Conservation (phyloP, 2,329 filamentous ascomycete genomes). For the Sarocladium oryzae region DNA sequence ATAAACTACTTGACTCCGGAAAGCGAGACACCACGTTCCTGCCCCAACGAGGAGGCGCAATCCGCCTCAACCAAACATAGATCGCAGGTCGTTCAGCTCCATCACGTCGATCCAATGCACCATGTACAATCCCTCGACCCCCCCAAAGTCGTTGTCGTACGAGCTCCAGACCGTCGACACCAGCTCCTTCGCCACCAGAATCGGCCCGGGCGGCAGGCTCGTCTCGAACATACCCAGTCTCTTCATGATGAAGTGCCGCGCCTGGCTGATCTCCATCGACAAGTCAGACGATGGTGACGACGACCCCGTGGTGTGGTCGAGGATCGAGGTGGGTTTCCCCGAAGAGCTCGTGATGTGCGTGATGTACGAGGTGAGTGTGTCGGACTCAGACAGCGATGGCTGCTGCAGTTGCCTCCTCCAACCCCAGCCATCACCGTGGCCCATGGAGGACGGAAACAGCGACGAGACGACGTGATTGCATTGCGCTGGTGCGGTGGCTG, state of each 20-base stretch:
- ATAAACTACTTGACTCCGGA: no score
- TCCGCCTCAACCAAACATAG: slow-evolving; percentile 24
- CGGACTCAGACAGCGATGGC: slow-evolving; percentile 13
- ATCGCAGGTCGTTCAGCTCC: slow-evolving; percentile 26
- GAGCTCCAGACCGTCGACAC: slow-evolving; percentile 34
- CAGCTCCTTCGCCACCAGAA: slow-evolving; percentile 34
- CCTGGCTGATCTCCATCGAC: slow-evolving; percentile 30
- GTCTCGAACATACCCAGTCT: slow-evolving; percentile 31
- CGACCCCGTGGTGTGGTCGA: no score
- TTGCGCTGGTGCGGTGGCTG: neutral
- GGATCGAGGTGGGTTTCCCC: neutral
- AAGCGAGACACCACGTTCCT: no score
- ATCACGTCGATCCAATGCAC: slow-evolving; percentile 39
- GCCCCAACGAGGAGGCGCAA: neutral
- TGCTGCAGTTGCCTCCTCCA: slow-evolving; percentile 11
- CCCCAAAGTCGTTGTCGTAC: slow-evolving; percentile 26
- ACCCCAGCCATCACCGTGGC: slow-evolving; percentile 12
- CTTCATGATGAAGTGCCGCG: slow-evolving; percentile 32
- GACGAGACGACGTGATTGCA: neutral
- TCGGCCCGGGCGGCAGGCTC: slow-evolving; percentile 33
- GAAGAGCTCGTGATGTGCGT: neutral
- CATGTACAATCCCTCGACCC: slow-evolving; percentile 18
- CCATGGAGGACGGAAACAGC: neutral
- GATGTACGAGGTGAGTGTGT: slow-evolving; percentile 5
- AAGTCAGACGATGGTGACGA: slow-evolving; percentile 10